Evolutionary conservation across 768 basidiomycete genomes (phyloP), one percentile per base, ranked within the genome.

Genomic region (Pleurotus platypus): DNA sequence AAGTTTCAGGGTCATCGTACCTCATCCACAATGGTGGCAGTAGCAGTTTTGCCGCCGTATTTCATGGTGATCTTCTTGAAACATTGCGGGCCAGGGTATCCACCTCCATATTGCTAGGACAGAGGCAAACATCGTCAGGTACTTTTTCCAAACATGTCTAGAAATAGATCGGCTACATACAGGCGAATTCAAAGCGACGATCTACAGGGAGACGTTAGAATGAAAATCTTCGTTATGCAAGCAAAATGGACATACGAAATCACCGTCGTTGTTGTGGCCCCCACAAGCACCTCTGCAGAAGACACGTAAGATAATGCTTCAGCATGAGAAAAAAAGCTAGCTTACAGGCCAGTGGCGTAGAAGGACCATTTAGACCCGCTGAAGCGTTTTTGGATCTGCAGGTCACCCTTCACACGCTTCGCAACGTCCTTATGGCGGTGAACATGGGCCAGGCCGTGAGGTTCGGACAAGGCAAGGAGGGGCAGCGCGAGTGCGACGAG

Each of bases 71-170:
- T 86, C 16, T 61, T 63, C 64, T 80, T 71, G 66, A 79, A 80
- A 69, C 91, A 93, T 39, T 83, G 51, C 18, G 83, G 82, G 1
- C 87, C 83, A 4, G 89, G 87, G 67, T 83, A 88, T 5, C 79
- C 78, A 40, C 58, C 58, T 12, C 86, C 86, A 62, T 71, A 89
- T 72, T 86, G 78, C 65, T 77, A 63, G 35, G 49, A 27, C 42
- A 49, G 8, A 51, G 46, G 16, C 56, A 62, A 18, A 57, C 55
- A 48, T 39, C 48, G 24, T 51, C 7, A 43, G 42, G 7, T 9
- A 20, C 58, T 26, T 45, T 49, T 39, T 30, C 27, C 9, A 50
- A 39, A 58, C 35, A 11, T 18, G 11, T 2, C 18, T 22, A 42
- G 1, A 24, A 26, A 22, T n/a, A 7, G 4, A 35, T 35, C 38